Base-by-base conservation (phyloP, 1,284 basidiomycete species). In the Leccinum insigne region DNA sequence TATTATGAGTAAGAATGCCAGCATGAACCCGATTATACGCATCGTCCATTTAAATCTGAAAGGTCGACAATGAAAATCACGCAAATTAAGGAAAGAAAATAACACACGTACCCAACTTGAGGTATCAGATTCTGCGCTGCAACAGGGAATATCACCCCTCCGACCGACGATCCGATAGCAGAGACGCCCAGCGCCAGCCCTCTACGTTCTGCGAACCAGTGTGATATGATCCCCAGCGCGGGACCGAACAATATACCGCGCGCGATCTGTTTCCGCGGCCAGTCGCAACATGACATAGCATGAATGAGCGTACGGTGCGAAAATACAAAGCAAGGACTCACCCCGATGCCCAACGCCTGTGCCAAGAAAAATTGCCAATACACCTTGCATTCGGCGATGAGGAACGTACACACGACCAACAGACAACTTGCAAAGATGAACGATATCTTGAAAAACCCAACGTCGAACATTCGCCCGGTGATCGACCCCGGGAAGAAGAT, bases 361-460 rank as follows among this genome's bases (percentile, higher is more conserved):
- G 77, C 82, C 9, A 86, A 77, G 44, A 86, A 67, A 62, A 85
- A 79, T 42, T 88, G 86, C 80, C 82, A 88, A 70, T 83, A 88
- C 62, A 75, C 66, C 5, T 69, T 82, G 63, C 84, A 84, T 70
- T 87, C 79, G 1, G 83, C 83, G 1, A 80, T 76, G 63, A 87
- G 76, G 71, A 88, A 82, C 1, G 82, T 79, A 44, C 78, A 80
- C 1, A 79, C 68, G 21, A 85, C 74, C 35, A 87, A 74, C 26
- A 83, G 62, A 9, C 74, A 70, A 21, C 80, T 80, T 9, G 79
- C 80, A 5, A 74, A 21, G 21, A 21, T 21, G 21, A 21, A 21
- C 21, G 21, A 2, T 21, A 21, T 21, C 21, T 21, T 21, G 21
- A 21, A 21, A 21, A 21, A 21, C 21, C 21, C 21, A 21, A 21